Evolutionary conservation across 2,329 filamentous ascomycete species (phyloP), one percentile per base, ranked within the genome.

Genomic region (Claviceps africana): DNA sequence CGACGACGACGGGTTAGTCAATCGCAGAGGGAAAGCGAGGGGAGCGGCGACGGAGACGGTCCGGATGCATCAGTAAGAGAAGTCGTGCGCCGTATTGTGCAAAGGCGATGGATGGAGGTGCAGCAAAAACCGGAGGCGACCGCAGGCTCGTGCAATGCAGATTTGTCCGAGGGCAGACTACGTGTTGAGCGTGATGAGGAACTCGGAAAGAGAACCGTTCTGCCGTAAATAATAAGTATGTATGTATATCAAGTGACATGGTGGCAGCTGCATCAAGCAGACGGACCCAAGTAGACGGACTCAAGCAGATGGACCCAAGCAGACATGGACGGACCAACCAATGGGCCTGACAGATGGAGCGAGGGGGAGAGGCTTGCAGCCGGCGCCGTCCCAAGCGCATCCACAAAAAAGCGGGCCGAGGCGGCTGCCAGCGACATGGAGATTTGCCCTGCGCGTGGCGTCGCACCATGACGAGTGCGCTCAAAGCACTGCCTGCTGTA

Each of bases 21-120:
- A 37, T 47, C 31, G 43, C 33, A 21, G 19, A 31, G 37, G 25
- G 22, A 31, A 1, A 15, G 21, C 19, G n/a, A 45, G 21, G 49
- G 15, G 37, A 17, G n/a, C 33, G 49, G 22, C 21, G 42, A 45
- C 31, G 13, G 33, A 45, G 43, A 30, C 30, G 11, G 31, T 46
- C 49, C 49, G 48, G 37, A 50, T 50, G 25, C 48, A 50, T 50
- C 37, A 42, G 48, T 28, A 15, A 43, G n/a, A 40, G n/a, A 40
- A 17, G 37, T 17, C 33, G 33, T 35, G 33, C 37, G 37, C 37
- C 31, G 33, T 35, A 11, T 13, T 35, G 10, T 15, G 13, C 10
- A 15, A 35, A 35, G 33, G 11, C 11, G 31, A 33, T 33, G 30
- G 9, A 31, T 5, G 31, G 31, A 33, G 7, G 31, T 33, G 2